Evolutionary conservation across 768 basidiomycete species (phyloP).

Genomic region (Lentinus brumalis): DNA sequence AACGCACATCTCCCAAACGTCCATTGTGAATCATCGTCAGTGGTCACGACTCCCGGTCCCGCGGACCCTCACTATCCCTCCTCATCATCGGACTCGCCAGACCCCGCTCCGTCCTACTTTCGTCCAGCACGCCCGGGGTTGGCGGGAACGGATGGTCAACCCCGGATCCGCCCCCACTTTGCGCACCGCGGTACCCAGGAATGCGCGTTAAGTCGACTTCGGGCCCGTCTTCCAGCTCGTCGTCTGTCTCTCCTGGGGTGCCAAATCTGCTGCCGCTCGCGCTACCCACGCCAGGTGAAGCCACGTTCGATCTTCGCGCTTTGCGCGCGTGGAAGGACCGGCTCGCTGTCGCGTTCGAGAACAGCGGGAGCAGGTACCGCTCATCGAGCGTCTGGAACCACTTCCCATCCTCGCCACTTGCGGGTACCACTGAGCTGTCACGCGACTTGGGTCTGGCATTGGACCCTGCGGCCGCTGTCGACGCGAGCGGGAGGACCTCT

Average conservation of each 20-base stretch:
- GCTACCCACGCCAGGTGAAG: constrained; percentile 31
- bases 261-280: constrained; percentile 28
- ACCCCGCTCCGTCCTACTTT: constrained; percentile 63
- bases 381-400: constrained; percentile 98
- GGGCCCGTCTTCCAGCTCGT: constrained; percentile 37
- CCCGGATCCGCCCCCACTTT: constrained; percentile 35
- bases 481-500: constrained; percentile 79
- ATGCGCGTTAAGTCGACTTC: constrained; percentile 32
- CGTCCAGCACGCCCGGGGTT: constrained; percentile 38
- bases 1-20: not conserved
- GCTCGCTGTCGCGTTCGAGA: constrained; percentile 89
- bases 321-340: constrained; percentile 82
- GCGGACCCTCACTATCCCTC: constrained; percentile 35
- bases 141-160: constrained; percentile 48
- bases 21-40: not conserved
- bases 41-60: constrained; percentile 17
- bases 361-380: constrained; percentile 88
- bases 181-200: constrained; percentile 11
- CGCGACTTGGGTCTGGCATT: constrained; percentile 11
- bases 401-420: constrained; percentile 69
- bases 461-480: constrained; percentile 36
- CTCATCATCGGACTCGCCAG: constrained; percentile 65
- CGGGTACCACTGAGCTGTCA: constrained; percentile 7
- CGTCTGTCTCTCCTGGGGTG: constrained; percentile 39
- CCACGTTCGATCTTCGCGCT: constrained; percentile 48